Percentiles rank a stretch among this genome's conserved stretches.
Conservation (phyloP, 176 grass and related monocot species). For the Avena sativa region DNA sequence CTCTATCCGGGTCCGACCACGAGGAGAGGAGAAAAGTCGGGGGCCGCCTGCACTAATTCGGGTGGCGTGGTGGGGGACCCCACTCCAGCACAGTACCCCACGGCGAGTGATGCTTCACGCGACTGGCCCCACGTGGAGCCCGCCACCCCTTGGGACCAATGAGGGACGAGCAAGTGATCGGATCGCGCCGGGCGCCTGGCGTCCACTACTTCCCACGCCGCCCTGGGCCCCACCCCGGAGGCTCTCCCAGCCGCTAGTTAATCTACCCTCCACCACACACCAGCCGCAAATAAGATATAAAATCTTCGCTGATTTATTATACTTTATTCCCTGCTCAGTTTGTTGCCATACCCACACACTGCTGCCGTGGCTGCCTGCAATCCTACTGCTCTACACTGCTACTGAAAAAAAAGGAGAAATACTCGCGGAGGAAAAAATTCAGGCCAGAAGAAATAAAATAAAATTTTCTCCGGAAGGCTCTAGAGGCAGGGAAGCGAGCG, state of each 20-base stretch:
- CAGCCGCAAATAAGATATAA: background rate
- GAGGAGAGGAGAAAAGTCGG: background rate
- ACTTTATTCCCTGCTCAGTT: background rate
- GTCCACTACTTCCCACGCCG: conserved; percentile 55
- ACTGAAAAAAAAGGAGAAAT: background rate
- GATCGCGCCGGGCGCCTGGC: conserved; percentile 38
- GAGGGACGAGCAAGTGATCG: conserved; percentile 54
- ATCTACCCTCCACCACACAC: background rate
- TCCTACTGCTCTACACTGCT: background rate
- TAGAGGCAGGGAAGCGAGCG: conserved; percentile 24
- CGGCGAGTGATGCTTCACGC: background rate
- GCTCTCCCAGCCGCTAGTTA: conserved; percentile 56
- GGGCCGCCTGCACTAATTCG: background rate
- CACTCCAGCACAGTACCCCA: background rate
- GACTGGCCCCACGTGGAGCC: conserved; percentile 5
- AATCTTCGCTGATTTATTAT: background rate
- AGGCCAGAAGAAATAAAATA: too few relatives aligned
- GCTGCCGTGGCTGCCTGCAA: background rate
- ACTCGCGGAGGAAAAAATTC: background rate
- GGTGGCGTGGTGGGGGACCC: background rate
- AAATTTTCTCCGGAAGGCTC: conserved; percentile 35
- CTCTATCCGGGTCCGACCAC: background rate
- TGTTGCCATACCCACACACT: background rate
- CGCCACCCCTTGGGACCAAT: background rate
- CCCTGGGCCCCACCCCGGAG: conserved; percentile 39